Percentiles rank a stretch among this genome's conserved stretches.
phyloP scores from a whole-genome alignment of 306 rosid species.

The Pterocarpus santalinus region DNA sequence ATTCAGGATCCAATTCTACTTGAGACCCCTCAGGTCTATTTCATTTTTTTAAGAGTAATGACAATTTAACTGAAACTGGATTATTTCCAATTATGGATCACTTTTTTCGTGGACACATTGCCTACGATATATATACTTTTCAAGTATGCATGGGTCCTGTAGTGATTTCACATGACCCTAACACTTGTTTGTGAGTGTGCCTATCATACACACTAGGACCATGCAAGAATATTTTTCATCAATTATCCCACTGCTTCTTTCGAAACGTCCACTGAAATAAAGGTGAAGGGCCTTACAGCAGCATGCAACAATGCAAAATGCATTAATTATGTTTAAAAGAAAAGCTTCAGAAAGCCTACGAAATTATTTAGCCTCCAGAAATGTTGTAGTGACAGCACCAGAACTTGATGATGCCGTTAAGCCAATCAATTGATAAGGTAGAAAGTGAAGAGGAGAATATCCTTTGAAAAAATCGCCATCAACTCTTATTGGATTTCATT shows the following conservation, averaged over 20 bases:
- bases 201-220: neutral
- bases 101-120: neutral
- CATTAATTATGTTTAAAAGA: neutral
- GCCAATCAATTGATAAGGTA: neutral
- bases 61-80: neutral
- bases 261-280: neutral
- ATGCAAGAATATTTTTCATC: neutral
- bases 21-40: neutral
- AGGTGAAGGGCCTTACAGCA: neutral
- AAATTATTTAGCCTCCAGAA: neutral
- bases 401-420: neutral
- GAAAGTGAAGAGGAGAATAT: neutral
- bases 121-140: neutral
- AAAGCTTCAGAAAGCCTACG: neutral
- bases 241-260: neutral
- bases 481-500: neutral
- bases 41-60: neutral
- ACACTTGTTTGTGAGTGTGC: neutral
- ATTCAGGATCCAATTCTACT: neutral
- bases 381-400: neutral
- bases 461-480: neutral
- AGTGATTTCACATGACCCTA: too few relatives aligned
- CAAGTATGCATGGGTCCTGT: neutral
- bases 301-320: neutral
- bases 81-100: neutral